phyloP scores from a whole-genome alignment of 352 stramenopile genomes.

The Phytophthora cajani region DNA sequence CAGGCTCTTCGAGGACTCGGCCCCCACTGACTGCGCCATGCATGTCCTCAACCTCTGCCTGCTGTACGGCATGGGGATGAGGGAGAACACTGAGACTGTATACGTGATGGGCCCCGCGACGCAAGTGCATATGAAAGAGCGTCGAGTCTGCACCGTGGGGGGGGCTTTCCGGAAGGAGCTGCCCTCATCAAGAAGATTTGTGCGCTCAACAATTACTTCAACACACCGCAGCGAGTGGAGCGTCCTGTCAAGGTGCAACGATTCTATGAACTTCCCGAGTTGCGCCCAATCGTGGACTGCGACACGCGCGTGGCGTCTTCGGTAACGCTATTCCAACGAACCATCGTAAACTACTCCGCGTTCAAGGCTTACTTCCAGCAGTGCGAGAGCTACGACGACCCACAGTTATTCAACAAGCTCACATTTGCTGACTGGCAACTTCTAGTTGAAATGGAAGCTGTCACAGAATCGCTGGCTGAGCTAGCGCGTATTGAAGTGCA shows the following conservation, averaged over 20 bases:
- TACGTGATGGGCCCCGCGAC: too few species aligned
- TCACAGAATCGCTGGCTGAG: background rate
- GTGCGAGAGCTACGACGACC: background rate
- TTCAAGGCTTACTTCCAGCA: background rate
- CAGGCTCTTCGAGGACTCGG: constrained; percentile 4
- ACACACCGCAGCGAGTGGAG: background rate
- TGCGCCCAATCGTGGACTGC: background rate
- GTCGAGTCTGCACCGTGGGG: too few species aligned
- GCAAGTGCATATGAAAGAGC: too few species aligned
- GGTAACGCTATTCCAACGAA: background rate
- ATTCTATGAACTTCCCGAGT: background rate
- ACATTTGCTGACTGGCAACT: background rate
- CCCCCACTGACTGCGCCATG: constrained; percentile 6
- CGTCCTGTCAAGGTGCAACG: background rate
- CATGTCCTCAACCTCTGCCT: constrained; percentile 17
- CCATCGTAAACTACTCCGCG: background rate
- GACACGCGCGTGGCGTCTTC: background rate
- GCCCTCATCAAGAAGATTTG: too few species aligned
- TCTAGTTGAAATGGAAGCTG: background rate
- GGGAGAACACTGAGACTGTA: background rate
- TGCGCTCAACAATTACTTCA: too few species aligned
- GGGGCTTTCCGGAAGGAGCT: too few species aligned
- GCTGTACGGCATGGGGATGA: constrained; percentile 1
- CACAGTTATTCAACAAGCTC: background rate
- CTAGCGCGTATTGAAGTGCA: background rate